Percentiles rank a stretch among this genome's conserved stretches.
These are phyloP conservation scores for Vishniacozyma victoriae DNA, from an alignment of 768 basidiomycete genomes.

Conservation along the genomic window DNA sequence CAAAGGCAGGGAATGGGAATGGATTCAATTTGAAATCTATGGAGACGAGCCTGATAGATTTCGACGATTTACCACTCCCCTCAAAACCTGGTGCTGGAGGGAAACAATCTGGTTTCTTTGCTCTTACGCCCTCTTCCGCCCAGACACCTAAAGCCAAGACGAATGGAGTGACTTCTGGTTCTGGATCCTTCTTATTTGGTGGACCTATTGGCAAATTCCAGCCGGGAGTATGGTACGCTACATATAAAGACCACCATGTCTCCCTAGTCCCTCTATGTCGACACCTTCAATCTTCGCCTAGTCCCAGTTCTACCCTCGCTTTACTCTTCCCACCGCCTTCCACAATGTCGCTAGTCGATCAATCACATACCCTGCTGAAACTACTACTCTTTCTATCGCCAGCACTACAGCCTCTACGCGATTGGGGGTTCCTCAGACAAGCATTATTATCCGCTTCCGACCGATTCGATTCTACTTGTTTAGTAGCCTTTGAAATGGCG, in stretches of 20 bases:
- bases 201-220: not conserved
- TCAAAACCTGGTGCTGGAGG: constrained; percentile 26
- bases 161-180: constrained; percentile 1
- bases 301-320: constrained; percentile 56
- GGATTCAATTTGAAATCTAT: constrained; percentile 5
- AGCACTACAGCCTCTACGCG: constrained; percentile 62
- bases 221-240: constrained; percentile 22
- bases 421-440: constrained; percentile 59
- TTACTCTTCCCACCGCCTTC: constrained; percentile 51
- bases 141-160: too few relatives aligned
- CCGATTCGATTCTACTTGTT: constrained; percentile 74
- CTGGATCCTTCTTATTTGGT: not conserved
- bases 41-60: constrained; percentile 43
- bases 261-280: constrained; percentile 44
- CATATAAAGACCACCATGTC: constrained; percentile 48
- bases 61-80: constrained; percentile 46
- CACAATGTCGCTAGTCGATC: constrained; percentile 50
- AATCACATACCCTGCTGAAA: constrained; percentile 65
- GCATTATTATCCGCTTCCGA: constrained; percentile 74
- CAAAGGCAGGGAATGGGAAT: not conserved
- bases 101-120: constrained; percentile 43
- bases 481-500: constrained; percentile 84
- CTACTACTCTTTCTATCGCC: constrained; percentile 71
- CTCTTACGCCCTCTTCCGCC: constrained; percentile 30
- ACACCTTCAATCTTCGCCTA: constrained; percentile 56